Conservation (phyloP, 495 filamentous ascomycete species). For the Sporormia fimetaria region DNA sequence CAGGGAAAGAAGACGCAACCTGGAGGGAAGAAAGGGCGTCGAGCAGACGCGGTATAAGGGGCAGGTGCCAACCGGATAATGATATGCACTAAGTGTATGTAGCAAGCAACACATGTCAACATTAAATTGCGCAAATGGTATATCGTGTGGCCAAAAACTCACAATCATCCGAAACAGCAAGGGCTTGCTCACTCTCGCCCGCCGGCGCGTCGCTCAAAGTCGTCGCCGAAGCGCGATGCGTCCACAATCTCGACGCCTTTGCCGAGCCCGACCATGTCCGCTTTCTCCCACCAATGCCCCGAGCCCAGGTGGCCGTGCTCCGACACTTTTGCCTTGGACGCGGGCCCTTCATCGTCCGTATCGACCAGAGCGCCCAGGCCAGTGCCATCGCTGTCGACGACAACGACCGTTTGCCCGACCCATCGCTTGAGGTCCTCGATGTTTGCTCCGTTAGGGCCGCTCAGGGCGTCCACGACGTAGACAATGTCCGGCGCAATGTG, state of each 20-base stretch:
- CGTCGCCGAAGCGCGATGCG: slow-evolving; percentile 60
- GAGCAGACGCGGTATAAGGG: no score
- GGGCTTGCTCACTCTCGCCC: slow-evolving; percentile 32
- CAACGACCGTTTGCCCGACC: slow-evolving; percentile 73
- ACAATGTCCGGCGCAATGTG: slow-evolving; percentile 72
- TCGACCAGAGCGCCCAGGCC: slow-evolving; percentile 79
- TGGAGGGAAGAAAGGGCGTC: no score
- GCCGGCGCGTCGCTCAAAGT: slow-evolving; percentile 66
- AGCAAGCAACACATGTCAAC: no score
- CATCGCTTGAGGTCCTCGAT: slow-evolving; percentile 43
- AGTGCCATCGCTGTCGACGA: slow-evolving; percentile 53
- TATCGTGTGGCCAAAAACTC: no score
- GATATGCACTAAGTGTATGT: no score
- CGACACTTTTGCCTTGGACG: slow-evolving; percentile 40
- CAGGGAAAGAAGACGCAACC: no score
- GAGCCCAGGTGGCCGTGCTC: slow-evolving; percentile 9
- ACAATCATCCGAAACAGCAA: not conserved
- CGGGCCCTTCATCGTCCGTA: slow-evolving; percentile 68
- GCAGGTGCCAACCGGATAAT: no score
- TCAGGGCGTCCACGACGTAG: slow-evolving; percentile 45
- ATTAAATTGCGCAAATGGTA: no score
- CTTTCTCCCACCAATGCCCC: slow-evolving; percentile 67
- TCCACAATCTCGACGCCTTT: slow-evolving; percentile 82
- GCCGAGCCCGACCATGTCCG: slow-evolving; percentile 70
- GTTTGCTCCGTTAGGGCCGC: slow-evolving; percentile 26